phyloP scores from a whole-genome alignment of 352 stramenopile species.

The Phytophthora aleatoria region DNA sequence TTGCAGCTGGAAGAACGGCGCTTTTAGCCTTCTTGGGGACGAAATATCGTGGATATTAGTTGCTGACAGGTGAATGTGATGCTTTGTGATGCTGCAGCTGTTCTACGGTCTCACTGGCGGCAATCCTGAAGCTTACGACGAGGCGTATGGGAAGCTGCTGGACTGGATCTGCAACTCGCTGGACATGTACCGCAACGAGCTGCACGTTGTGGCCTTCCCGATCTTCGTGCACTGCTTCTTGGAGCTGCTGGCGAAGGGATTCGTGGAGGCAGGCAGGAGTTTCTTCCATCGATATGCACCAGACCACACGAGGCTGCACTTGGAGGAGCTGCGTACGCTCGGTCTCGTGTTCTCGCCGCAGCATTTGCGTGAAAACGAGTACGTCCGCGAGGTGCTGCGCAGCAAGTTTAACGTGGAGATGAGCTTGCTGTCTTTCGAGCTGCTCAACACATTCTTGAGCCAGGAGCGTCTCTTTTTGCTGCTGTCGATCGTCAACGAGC shows the following conservation, averaged over 20 bases:
- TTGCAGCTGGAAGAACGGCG: conserved; percentile 11
- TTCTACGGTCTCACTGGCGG: conserved; percentile 75
- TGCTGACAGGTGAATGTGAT: conserved; percentile 24
- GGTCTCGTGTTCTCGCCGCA: conserved; percentile 65
- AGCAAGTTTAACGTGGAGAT: conserved; percentile 87
- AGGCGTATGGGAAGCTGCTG: conserved; percentile 71
- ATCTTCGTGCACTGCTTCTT: conserved; percentile 87
- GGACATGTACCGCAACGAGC: conserved; percentile 87
- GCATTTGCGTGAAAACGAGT: conserved; percentile 76
- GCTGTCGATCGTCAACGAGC: conserved; percentile 80
- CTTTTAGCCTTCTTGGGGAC: background rate
- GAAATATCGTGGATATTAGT: conserved; percentile 1
- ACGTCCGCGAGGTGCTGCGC: conserved; percentile 74
- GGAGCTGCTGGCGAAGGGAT: conserved; percentile 77
- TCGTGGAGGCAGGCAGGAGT: conserved; percentile 43
- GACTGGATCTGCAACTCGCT: conserved; percentile 88
- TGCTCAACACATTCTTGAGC: conserved; percentile 81
- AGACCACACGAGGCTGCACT: conserved; percentile 74
- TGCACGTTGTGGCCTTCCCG: conserved; percentile 78
- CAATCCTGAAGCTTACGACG: conserved; percentile 63
- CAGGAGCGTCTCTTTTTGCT: conserved; percentile 79
- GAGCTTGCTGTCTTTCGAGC: conserved; percentile 83
- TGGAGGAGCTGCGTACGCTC: conserved; percentile 70
- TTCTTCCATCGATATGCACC: conserved; percentile 67
- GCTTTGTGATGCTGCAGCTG: conserved; percentile 43